Evolutionary conservation across 83 land plant genomes (phyloP), one percentile per base, ranked within the genome.

Genomic region (Larix sibirica): DNA sequence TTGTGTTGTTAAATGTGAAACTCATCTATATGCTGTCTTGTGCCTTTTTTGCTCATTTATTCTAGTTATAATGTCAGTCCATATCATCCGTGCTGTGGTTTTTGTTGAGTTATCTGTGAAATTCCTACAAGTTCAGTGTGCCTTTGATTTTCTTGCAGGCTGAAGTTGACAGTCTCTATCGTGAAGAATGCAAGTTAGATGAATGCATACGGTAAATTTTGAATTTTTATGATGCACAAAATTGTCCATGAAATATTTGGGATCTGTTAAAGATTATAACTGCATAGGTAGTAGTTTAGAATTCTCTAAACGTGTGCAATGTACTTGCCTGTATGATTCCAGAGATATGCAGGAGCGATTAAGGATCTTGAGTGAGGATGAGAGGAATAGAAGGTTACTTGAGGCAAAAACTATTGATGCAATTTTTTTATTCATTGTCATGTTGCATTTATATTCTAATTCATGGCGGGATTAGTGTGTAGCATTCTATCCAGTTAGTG

Each of bases 301-400:
- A 28, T 38, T 58, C 40, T 65, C 36, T 14, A 61, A 13, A 44
- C 16, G 16, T n/a, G 54, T 60, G 59, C n/a, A 20, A 31, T 24
- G 7, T 23, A 13, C 59, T 82, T 40, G 6, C 16, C 21, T 65
- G 33, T 62, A 4, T 64, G 26, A 78, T 60, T 65, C 20, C 86
- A 94, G 96, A 83, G 83, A 89, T 68, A 86, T 83, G 76, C 89
- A 85, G 89, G 95, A 92, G 62, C 78, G 63, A 42, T 20, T 94
- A 47, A 87, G 83, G 67, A 50, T 17, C 16, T 33, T 94, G 20
- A 81, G 75, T 38, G 87, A 84, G 69, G 87, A 92, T 83, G 88
- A 83, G 79, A 89, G 83, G 16, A 85, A 79, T 79, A 82, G 85
- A 73, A 91, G 86, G 96, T 91, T 56, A 28, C 62, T 54, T 17